A percentile compares a stretch with the other conserved stretches of the same genome.
These are phyloP conservation scores for Rhamnella rubrinervis DNA, from an alignment of 331 rosid genomes.

Conservation along the genomic window DNA sequence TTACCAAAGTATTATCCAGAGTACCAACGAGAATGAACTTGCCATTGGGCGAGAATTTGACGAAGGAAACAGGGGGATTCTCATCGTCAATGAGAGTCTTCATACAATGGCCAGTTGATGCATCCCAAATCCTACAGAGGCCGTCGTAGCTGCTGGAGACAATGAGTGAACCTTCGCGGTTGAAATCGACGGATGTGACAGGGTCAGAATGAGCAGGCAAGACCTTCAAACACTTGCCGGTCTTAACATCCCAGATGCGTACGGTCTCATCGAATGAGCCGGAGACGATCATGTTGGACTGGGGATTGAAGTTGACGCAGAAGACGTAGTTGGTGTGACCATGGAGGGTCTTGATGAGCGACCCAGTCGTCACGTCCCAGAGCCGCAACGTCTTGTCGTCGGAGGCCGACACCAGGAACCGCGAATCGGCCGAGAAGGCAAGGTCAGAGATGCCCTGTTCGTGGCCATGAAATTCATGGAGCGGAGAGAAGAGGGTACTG, in stretches of 20 bases:
- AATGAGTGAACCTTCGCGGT: constrained; percentile 70
- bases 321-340: constrained; percentile 89
- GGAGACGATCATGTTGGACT: constrained; percentile 75
- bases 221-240: constrained; percentile 79
- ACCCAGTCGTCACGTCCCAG: constrained; percentile 78
- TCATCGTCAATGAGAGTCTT: constrained; percentile 89
- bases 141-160: constrained; percentile 93
- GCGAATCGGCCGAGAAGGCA: constrained; percentile 84
- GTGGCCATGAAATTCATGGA: constrained; percentile 80
- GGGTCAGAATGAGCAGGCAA: constrained; percentile 93
- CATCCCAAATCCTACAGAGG: constrained; percentile 90
- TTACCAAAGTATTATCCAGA: constrained; percentile 74
- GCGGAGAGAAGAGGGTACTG: constrained; percentile 43
- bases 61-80: constrained; percentile 87
- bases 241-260: constrained; percentile 84
- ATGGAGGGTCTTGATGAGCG: constrained; percentile 60
- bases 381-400: constrained; percentile 88
- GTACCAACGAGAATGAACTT: constrained; percentile 90
- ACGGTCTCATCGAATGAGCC: constrained; percentile 96
- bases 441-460: constrained; percentile 83
- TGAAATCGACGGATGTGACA: constrained; percentile 80
- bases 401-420: constrained; percentile 80
- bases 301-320: constrained; percentile 92
- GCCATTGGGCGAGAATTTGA: constrained; percentile 85
- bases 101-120: constrained; percentile 84